A percentile compares a stretch with the other conserved stretches of the same genome.
Evolutionary conservation across 257 asterid genomes (phyloP).

Genomic region (Solanum chaucha): DNA sequence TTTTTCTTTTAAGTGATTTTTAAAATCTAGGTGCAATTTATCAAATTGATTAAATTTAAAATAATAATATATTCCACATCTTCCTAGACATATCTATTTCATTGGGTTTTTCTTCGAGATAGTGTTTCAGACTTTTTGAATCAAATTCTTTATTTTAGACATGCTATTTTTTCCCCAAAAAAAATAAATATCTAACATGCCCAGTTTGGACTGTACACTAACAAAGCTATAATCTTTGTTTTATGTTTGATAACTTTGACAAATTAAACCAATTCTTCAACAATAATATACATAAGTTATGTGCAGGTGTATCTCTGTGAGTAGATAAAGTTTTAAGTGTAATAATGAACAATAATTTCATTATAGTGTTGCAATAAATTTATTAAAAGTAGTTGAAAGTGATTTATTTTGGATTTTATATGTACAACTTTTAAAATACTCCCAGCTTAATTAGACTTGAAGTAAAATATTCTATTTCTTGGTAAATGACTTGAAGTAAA

Average conservation of each 20-base stretch:
- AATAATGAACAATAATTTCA: neutral
- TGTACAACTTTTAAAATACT: neutral
- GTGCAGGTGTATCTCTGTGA: neutral
- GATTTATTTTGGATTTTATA: neutral
- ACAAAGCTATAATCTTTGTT: neutral
- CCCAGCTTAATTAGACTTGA: neutral
- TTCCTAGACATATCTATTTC: neutral
- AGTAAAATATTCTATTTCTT: neutral
- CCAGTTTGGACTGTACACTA: neutral
- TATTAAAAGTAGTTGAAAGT: neutral
- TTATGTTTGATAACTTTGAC: neutral
- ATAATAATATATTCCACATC: neutral
- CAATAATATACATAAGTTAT: neutral
- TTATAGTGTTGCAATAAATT: neutral
- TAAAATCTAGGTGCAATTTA: neutral
- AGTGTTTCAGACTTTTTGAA: neutral
- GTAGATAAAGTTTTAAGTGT: neutral
- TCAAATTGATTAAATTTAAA: neutral
- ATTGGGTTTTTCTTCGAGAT: neutral
- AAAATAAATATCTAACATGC: neutral
- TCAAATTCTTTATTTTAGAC: neutral
- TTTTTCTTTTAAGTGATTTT: neutral
- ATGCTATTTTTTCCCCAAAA: neutral
- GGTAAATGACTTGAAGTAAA: neutral
- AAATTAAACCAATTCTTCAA: neutral